These are phyloP conservation scores for Ilyonectria destructans DNA, from an alignment of 2,329 filamentous ascomycete genomes.

Conservation along the genomic window DNA sequence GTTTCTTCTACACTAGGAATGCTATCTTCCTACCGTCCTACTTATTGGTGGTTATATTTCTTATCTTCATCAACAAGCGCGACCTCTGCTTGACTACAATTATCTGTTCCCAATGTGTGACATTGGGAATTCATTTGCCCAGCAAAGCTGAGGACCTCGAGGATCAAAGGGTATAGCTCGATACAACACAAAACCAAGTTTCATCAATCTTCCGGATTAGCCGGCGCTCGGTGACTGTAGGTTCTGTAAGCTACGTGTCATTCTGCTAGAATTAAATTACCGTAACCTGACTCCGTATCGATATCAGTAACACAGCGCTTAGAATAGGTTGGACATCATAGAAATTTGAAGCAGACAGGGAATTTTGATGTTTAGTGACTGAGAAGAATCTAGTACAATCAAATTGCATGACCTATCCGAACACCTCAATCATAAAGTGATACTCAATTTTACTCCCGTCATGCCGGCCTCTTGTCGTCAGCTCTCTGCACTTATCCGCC, in stretches of 20 bases:
- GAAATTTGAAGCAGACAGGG: too few relatives aligned
- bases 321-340: too few relatives aligned
- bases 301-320: too few relatives aligned
- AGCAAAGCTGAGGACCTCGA: neutral
- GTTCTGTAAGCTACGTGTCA: neutral
- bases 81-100: too few relatives aligned
- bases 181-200: neutral
- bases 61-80: too few relatives aligned
- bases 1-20: neutral
- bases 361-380: too few relatives aligned
- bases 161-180: neutral
- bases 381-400: too few relatives aligned
- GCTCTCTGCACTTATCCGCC: conserved; percentile 67
- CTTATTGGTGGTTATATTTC: neutral
- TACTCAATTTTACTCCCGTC: conserved; percentile 70
- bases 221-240: neutral
- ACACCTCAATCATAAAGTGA: conserved; percentile 73
- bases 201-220: neutral
- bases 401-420: conserved; percentile 52
- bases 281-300: neutral
- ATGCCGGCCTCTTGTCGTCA: conserved; percentile 67
- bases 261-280: neutral
- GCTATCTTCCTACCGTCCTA: neutral
- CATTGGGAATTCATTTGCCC: too few relatives aligned
- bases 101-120: too few relatives aligned